phyloP scores from a whole-genome alignment of 768 basidiomycete genomes.

The Boletus huronensis region DNA sequence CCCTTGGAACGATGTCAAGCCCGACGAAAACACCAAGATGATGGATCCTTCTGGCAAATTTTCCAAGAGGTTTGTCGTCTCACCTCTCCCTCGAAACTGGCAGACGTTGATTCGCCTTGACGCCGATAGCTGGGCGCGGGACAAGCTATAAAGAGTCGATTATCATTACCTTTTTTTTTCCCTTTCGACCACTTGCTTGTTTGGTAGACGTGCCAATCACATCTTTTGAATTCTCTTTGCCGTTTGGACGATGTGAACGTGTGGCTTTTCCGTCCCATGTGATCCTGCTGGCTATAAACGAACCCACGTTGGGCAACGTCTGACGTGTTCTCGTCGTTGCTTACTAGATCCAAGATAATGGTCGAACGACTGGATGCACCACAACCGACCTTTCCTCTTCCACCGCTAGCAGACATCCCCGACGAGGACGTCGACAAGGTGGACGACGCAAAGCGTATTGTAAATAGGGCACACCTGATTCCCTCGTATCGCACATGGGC shows the following conservation, averaged over 20 bases:
- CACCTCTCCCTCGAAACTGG: background rate
- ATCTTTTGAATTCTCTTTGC: background rate
- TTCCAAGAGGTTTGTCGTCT: conserved; percentile 49
- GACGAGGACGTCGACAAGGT: conserved; percentile 42
- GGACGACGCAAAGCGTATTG: conserved; percentile 31
- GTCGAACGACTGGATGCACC: conserved; percentile 39
- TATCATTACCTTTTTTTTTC: background rate
- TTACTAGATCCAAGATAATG: conserved; percentile 26
- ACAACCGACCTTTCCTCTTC: conserved; percentile 39
- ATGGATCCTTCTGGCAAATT: conserved; percentile 69
- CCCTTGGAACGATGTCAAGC: conserved; percentile 84
- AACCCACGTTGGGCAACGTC: background rate
- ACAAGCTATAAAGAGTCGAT: conserved; percentile 50
- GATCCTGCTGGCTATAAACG: background rate
- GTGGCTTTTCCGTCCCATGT: background rate
- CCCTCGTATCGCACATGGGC: background rate
- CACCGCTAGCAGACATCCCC: conserved; percentile 38
- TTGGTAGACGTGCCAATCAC: conserved; percentile 23
- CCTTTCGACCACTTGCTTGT: conserved; percentile 1
- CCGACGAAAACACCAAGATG: conserved; percentile 71
- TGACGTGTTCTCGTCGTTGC: too few species aligned
- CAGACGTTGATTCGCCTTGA: conserved; percentile 1
- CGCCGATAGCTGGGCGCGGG: conserved; percentile 65
- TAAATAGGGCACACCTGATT: conserved; percentile 18
- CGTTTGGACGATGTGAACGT: conserved; percentile 3